Percentiles rank a stretch among this genome's conserved stretches.
These are phyloP conservation scores for Mucor mucedo DNA, from an alignment of 371 early-diverging fungal species.

Conservation along the genomic window DNA sequence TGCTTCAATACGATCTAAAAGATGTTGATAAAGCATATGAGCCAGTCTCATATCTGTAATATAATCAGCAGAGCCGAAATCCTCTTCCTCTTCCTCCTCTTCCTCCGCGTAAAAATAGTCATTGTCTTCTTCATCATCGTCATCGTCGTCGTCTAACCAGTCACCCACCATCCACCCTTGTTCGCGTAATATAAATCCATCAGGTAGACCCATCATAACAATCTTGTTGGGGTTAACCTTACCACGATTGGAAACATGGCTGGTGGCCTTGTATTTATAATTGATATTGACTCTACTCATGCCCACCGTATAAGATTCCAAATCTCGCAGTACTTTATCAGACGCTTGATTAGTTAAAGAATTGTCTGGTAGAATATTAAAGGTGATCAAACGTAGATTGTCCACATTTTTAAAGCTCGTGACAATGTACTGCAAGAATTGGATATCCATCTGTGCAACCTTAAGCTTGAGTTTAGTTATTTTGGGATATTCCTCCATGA, in stretches of 20 bases:
- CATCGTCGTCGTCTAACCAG: background rate
- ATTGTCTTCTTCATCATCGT: background rate
- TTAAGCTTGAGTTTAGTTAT: conserved; percentile 4
- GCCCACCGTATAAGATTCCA: no score
- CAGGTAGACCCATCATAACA: no score
- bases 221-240: no score
- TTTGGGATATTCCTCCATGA: background rate
- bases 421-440: conserved; percentile 1
- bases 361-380: background rate
- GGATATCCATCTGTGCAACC: background rate
- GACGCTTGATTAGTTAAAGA: background rate
- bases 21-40: background rate
- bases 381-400: background rate
- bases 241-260: no score
- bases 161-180: background rate
- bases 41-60: background rate
- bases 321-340: background rate
- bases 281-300: no score
- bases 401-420: background rate
- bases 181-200: background rate
- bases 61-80: background rate
- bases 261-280: no score
- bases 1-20: no score
- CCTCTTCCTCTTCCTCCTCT: background rate
- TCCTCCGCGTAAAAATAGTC: background rate